Conservation (phyloP, 2,329 filamentous ascomycete species). For the Neocatenulostroma microsporum region DNA sequence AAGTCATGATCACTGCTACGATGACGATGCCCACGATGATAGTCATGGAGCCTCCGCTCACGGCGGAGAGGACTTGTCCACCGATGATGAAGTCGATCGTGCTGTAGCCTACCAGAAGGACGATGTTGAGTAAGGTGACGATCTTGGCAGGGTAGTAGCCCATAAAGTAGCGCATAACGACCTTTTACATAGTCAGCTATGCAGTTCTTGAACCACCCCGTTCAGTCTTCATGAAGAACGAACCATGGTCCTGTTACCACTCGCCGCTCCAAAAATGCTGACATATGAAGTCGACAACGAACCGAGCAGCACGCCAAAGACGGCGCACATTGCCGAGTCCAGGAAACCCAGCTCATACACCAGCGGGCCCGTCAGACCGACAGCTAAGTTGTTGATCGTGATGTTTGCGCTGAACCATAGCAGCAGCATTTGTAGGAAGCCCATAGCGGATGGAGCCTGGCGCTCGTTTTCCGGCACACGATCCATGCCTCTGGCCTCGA, state of each 20-base stretch:
- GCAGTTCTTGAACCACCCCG: too few species aligned
- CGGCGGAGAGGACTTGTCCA: slow-evolving; percentile 37
- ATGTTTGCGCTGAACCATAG: slow-evolving; percentile 16
- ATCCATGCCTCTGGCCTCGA: slow-evolving; percentile 29
- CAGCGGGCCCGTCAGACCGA: slow-evolving; percentile 37
- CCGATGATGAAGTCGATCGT: slow-evolving; percentile 38
- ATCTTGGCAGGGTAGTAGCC: slow-evolving; percentile 38
- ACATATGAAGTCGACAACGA: slow-evolving; percentile 32
- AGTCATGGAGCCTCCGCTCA: slow-evolving; percentile 4
- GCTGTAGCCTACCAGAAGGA: slow-evolving; percentile 37
- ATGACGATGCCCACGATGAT: slow-evolving; percentile 31
- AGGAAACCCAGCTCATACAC: slow-evolving; percentile 33
- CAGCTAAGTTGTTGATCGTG: slow-evolving; percentile 32
- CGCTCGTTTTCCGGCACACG: slow-evolving; percentile 26
- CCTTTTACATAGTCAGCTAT: too few species aligned
- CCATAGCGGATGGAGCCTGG: slow-evolving; percentile 9
- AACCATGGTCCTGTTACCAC: slow-evolving; percentile 38
- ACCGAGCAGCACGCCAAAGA: slow-evolving; percentile 33
- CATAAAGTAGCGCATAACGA: slow-evolving; percentile 35
- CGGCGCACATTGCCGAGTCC: slow-evolving; percentile 33
- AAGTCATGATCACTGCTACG: slow-evolving; percentile 23
- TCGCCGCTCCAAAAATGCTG: slow-evolving; percentile 35
- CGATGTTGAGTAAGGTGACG: slow-evolving; percentile 34
- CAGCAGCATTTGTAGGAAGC: slow-evolving; percentile 12
- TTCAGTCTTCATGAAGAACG: too few species aligned